Percentiles rank a stretch among this genome's conserved stretches.
Conservation (phyloP, 2,329 filamentous ascomycete genomes). For the Penicillium sp. region DNA sequence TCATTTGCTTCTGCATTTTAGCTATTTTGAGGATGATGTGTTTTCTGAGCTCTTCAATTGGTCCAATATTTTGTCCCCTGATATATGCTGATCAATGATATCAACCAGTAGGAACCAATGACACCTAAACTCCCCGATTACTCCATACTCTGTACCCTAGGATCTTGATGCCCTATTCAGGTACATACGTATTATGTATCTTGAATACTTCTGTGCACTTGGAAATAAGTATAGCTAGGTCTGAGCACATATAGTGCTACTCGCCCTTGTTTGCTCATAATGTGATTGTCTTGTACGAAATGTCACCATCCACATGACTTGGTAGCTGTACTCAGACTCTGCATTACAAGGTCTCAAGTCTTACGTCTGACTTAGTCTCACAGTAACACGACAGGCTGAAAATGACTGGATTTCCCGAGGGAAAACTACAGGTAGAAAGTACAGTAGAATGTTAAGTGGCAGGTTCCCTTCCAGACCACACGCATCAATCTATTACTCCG, state of each 20-base stretch:
- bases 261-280: neutral
- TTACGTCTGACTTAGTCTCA: neutral
- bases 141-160: no score
- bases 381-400: neutral
- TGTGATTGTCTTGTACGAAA: neutral
- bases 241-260: neutral
- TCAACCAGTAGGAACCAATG: neutral
- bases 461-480: neutral
- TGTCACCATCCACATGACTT: neutral
- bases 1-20: neutral
- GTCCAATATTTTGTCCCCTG: neutral
- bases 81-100: neutral
- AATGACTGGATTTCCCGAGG: neutral
- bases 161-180: neutral
- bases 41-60: neutral
- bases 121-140: neutral
- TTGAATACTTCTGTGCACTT: neutral
- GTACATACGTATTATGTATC: neutral
- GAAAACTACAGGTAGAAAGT: neutral
- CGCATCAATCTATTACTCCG: neutral
- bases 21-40: neutral
- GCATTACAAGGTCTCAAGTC: neutral
- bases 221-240: neutral
- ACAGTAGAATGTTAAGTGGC: neutral
- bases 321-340: neutral